Percentiles rank a stretch among this genome's conserved stretches.
These are phyloP conservation scores for Chloris gayana DNA, from an alignment of 176 grass and related monocot genomes.

Conservation along the genomic window DNA sequence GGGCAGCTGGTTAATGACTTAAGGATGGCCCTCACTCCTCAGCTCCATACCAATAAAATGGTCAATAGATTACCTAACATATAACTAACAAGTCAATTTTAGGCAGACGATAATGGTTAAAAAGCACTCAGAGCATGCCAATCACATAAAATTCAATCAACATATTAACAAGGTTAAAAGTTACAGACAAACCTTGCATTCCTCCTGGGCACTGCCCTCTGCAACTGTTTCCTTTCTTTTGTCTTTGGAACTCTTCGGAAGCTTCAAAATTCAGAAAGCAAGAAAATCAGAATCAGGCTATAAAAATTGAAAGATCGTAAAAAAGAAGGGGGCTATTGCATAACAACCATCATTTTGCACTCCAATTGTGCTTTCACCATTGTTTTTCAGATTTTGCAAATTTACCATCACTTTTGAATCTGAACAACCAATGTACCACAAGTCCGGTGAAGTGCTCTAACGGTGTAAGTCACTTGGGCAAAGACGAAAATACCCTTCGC, in stretches of 20 bases:
- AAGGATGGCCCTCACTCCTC: not conserved
- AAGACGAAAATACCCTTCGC: too few relatives aligned
- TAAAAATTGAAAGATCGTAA: too few relatives aligned
- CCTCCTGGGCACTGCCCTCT: constrained; percentile 50
- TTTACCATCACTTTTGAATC: too few relatives aligned
- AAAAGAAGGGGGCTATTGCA: too few relatives aligned
- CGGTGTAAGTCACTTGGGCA: too few relatives aligned
- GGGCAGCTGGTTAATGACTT: not conserved
- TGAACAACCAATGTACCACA: too few relatives aligned
- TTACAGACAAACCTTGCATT: constrained; percentile 75
- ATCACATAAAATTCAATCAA: constrained; percentile 12
- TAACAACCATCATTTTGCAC: too few relatives aligned
- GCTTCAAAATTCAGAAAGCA: constrained; percentile 39
- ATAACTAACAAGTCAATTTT: not conserved
- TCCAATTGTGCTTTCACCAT: too few relatives aligned
- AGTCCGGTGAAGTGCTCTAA: too few relatives aligned
- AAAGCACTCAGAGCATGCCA: constrained; percentile 6
- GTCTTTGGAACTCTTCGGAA: constrained; percentile 61
- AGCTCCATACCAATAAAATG: not conserved
- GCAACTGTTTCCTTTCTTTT: constrained; percentile 57
- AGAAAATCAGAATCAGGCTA: constrained; percentile 31
- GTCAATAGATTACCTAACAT: not conserved
- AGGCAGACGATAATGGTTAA: not conserved
- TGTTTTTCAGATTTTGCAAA: too few relatives aligned
- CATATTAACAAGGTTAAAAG: constrained; percentile 22